Evolutionary conservation across 192 early-diverging fungal genomes (phyloP), one percentile per base, ranked within the genome.

Genomic region (Backusella liffmaniae): DNA sequence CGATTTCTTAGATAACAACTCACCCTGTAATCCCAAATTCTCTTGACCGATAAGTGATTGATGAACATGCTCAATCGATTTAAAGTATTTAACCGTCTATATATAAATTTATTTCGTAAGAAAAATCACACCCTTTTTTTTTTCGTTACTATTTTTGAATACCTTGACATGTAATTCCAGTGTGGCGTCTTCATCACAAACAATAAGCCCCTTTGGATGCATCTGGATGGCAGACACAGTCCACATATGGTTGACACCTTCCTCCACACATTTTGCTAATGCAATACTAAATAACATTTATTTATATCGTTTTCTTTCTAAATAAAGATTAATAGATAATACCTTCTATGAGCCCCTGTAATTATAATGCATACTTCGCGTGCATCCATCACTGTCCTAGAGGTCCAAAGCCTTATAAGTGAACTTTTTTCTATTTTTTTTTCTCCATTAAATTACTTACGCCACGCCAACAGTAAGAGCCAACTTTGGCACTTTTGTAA

Each of bases 191-290:
- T 95, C 94, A 77, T 95, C 94, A 74, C 94, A 95, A 30, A 93
- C 92, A 80, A 95, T 88, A 79, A 95, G 86, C 18, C 91, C 90
- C 77, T 91, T 90, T 29, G 92, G 90, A 75, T 95, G 94, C 36
- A 92, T 83, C 83, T 95, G 94, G 78, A 95, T 92, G 41, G 93
- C 94, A 32, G 91, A 93, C 39, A 95, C 92, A 34, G 92, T 93
- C 91, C 91, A 95, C 94, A 95, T 95, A 81, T 94, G 92, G 84
- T 95, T 95, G 62, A 95, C 90, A 37, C 92, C 85, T 79, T 86
- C 89, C 74, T 91, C 94, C 66, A 95, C 91, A 80, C 93, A 94
- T 85, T 95, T 95, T 66, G 94, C 91, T 53, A 95, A 84, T 3
- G 94, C 94, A 67, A 91, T 83, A 32, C 72, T 73, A 62, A n/a